A percentile compares a stretch with the other conserved stretches of the same genome.
phyloP scores from a whole-genome alignment of 192 early-diverging fungal genomes.

The Dispira simplex region DNA sequence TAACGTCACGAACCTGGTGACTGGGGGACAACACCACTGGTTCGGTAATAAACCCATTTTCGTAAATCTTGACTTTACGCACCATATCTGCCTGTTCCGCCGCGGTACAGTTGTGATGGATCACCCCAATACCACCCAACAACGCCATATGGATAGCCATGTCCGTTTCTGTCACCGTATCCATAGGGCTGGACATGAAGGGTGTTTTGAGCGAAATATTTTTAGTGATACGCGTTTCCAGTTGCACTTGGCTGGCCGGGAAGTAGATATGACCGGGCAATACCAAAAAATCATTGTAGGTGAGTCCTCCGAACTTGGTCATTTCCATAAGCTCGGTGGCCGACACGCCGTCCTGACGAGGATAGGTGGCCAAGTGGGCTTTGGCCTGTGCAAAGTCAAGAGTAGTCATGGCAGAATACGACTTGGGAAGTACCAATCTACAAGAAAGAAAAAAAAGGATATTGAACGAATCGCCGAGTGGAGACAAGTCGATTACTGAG shows the following conservation, averaged over 20 bases:
- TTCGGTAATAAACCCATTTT: constrained; percentile 97
- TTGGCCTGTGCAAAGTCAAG: constrained; percentile 20
- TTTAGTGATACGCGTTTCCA: constrained; percentile 79
- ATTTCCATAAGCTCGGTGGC: constrained; percentile 74
- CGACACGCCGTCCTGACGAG: constrained; percentile 61
- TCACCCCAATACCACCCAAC: constrained; percentile 88
- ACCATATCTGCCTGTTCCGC: constrained; percentile 98
- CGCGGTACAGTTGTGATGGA: constrained; percentile 94
- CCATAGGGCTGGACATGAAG: constrained; percentile 93
- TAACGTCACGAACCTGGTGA: constrained; percentile 73
- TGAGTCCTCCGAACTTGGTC: constrained; percentile 68
- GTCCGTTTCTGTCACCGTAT: constrained; percentile 95
- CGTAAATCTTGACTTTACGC: constrained; percentile 91
- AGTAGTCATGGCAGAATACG: too few species aligned
- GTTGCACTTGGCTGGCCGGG: constrained; percentile 55
- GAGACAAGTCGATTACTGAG: too few species aligned
- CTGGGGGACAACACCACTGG: constrained; percentile 72
- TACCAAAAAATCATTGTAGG: constrained; percentile 98
- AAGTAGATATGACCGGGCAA: constrained; percentile 95
- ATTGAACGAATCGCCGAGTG: too few species aligned
- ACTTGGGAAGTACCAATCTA: too few species aligned
- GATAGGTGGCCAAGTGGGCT: constrained; percentile 16
- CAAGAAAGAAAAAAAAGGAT: too few species aligned
- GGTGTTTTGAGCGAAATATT: constrained; percentile 86
- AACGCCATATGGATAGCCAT: constrained; percentile 98